These are phyloP conservation scores for Curvularia eragrostidis DNA, from an alignment of 2,329 filamentous ascomycete species.

Conservation along the genomic window DNA sequence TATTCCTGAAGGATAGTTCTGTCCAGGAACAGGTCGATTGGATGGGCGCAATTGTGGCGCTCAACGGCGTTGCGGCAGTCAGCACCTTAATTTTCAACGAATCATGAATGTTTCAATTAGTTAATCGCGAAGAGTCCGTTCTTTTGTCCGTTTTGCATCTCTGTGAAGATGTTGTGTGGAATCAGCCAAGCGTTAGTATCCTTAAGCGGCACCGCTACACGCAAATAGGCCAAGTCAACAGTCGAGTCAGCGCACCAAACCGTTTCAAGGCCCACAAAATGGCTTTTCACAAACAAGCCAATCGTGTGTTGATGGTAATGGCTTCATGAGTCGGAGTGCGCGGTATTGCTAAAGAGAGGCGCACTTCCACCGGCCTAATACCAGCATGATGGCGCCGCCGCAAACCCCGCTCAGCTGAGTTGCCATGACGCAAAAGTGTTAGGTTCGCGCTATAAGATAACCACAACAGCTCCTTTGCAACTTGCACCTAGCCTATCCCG, in stretches of 20 bases:
- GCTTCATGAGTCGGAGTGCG: neutral
- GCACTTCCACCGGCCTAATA: neutral
- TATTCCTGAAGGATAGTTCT: conserved; percentile 32
- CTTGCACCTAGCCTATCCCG: neutral
- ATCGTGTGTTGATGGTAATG: neutral
- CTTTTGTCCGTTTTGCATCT: neutral
- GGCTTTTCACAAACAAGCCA: neutral
- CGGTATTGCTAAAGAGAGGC: neutral
- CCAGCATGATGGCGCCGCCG: neutral
- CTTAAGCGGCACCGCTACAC: neutral
- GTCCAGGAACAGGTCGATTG: neutral
- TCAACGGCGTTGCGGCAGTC: neutral
- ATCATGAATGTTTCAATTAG: neutral
- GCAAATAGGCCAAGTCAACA: neutral
- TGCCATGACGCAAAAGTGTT: conserved; percentile 11
- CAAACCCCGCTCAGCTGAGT: conserved; percentile 12
- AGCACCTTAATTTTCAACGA: conserved; percentile 1
- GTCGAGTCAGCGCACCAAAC: neutral
- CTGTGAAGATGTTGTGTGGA: neutral
- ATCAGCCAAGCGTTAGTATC: neutral
- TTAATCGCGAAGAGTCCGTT: neutral
- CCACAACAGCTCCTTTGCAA: conserved; percentile 1
- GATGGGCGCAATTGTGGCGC: neutral
- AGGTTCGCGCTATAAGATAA: conserved; percentile 8
- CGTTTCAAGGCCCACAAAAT: neutral